These are phyloP conservation scores for Penicillium sp. DNA, from an alignment of 2,329 filamentous ascomycete species.

Conservation along the genomic window DNA sequence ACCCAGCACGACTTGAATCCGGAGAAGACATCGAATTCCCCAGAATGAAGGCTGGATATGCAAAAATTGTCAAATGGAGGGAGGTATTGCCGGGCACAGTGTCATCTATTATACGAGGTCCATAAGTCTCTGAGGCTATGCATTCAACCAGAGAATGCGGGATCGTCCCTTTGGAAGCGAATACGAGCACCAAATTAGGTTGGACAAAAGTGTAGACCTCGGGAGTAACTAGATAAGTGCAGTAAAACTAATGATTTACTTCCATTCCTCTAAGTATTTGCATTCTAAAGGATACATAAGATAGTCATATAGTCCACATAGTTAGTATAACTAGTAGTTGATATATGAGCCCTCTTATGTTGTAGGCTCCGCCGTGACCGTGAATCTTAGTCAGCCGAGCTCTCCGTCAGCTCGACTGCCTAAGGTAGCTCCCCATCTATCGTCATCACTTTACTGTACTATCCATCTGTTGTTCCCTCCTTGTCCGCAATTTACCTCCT, in stretches of 20 bases:
- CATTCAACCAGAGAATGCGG: neutral
- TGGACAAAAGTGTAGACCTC: neutral
- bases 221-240: neutral
- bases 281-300: neutral
- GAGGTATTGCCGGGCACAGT: neutral
- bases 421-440: constrained; percentile 22
- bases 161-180: neutral
- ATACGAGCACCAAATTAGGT: neutral
- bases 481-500: neutral
- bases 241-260: neutral
- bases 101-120: neutral
- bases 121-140: neutral
- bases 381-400: constrained; percentile 24
- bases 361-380: neutral
- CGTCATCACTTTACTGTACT: constrained; percentile 22
- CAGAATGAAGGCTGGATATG: neutral
- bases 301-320: neutral
- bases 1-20: constrained; percentile 8
- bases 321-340: neutral
- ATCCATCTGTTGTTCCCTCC: constrained; percentile 10
- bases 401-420: constrained; percentile 43
- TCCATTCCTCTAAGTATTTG: neutral
- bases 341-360: neutral
- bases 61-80: neutral
- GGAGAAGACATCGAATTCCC: constrained; percentile 7